Percentiles rank a stretch among this genome's conserved stretches.
Evolutionary conservation across 345 rosid species (phyloP).

Genomic region (Lenwebbia sp.): DNA sequence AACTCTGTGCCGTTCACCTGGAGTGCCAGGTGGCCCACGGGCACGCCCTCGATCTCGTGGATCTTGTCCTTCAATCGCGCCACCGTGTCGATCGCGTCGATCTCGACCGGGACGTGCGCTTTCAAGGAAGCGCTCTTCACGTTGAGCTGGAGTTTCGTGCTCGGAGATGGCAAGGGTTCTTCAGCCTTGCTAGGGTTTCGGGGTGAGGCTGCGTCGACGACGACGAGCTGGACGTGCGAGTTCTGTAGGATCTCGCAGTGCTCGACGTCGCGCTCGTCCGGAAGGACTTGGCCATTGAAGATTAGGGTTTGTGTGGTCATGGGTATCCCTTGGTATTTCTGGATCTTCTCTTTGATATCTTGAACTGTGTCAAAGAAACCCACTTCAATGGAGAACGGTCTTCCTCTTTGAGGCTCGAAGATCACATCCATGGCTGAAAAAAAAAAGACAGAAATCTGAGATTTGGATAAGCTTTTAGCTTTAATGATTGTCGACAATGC

Average conservation of each 20-base stretch:
- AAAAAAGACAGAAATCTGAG: background rate
- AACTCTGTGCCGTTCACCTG: constrained; percentile 18
- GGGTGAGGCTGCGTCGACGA: constrained; percentile 13
- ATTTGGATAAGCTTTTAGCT: background rate
- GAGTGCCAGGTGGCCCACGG: constrained; percentile 10
- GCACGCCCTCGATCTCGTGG: constrained; percentile 22
- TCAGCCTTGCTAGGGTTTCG: constrained; percentile 13
- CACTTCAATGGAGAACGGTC: constrained; percentile 59
- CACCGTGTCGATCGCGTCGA: constrained; percentile 25
- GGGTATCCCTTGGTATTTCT: constrained; percentile 56
- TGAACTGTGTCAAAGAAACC: constrained; percentile 66
- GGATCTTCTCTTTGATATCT: constrained; percentile 68
- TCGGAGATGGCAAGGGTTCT: constrained; percentile 7
- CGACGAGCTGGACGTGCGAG: constrained; percentile 45
- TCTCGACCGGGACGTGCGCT: constrained; percentile 6
- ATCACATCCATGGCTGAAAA: constrained; percentile 42
- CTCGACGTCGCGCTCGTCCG: constrained; percentile 51
- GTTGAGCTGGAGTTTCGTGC: constrained; percentile 18
- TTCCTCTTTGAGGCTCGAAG: constrained; percentile 43
- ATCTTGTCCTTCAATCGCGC: constrained; percentile 35
- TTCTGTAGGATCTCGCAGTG: constrained; percentile 43
- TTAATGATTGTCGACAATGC: background rate
- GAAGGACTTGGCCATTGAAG: constrained; percentile 54
- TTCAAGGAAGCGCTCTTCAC: constrained; percentile 27
- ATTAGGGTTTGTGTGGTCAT: constrained; percentile 41